Percentiles rank a stretch among this genome's conserved stretches.
Evolutionary conservation across 148 eudicot species (phyloP).

Genomic region (Fallopia convolvulus): DNA sequence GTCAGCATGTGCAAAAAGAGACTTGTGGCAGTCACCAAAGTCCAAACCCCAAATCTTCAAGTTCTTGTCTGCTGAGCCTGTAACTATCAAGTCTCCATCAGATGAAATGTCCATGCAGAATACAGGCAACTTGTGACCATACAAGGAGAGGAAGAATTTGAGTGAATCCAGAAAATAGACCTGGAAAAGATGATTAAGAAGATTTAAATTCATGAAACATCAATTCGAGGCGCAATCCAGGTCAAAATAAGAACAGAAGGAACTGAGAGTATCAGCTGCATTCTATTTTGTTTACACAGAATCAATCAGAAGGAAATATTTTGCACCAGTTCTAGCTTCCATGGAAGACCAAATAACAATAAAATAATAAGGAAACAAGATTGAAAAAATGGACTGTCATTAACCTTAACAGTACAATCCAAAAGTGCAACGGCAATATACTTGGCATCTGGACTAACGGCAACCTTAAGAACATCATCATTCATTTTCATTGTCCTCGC

Average conservation of each 20-base stretch:
- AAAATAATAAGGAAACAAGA: not conserved
- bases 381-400: not conserved
- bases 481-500: conserved; percentile 64
- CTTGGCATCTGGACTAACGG: conserved; percentile 81
- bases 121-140: conserved; percentile 96
- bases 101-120: conserved; percentile 94
- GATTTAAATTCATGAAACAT: not conserved
- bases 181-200: conserved; percentile 29
- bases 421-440: conserved; percentile 76
- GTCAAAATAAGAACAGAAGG: not conserved
- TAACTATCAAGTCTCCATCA: conserved; percentile 87
- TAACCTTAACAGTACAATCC: conserved; percentile 87
- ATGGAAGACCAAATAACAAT: not conserved
- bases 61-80: conserved; percentile 93
- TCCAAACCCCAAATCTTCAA: conserved; percentile 97
- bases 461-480: conserved; percentile 75
- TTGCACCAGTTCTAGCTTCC: conserved; percentile 1
- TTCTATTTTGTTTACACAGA: not conserved
- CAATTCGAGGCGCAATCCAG: not conserved
- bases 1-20: conserved; percentile 89
- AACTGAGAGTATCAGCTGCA: not conserved
- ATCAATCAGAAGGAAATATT: not conserved
- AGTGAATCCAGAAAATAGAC: conserved; percentile 79
- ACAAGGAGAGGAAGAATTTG: conserved; percentile 62
- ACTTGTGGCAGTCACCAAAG: conserved; percentile 97